Base-by-base conservation (phyloP, 805 yeast species). In the Blastobotrys americana region DNA sequence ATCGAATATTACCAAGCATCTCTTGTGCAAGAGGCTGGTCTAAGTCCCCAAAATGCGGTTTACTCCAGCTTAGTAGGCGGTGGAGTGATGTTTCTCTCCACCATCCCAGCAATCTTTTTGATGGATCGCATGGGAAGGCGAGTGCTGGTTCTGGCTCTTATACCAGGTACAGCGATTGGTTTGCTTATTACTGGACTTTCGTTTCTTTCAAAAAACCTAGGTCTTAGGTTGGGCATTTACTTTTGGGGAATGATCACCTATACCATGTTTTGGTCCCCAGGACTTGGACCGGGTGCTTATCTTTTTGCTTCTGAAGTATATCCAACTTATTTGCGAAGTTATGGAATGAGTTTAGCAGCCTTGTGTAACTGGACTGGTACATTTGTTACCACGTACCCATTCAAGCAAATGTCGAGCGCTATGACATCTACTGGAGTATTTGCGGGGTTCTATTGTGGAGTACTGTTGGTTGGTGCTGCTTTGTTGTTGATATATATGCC, bases 391-490 rank as follows among this genome's bases (percentile, higher is more conserved):
- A 43, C 46, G 3, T 43, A 43, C 22, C 46, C 46, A 5, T 43
- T 43, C 31, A 42, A 43, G 17, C 46, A 43, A 27, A 43, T 43
- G 46, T 37, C 42, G 15, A 33, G 28, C 8, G 46, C 46, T 3
- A 43, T 43, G 46, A 43, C 46, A 3, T 43, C 46, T 3, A 43
- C 46, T 9, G 46, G 46, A 8, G 46, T 43, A 4, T 43, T 43
- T 31, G 43, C 46, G n/a, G 46, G 43, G 25, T 43, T 37, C 21
- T 42, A 42, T 20, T 38, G 45, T 8, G 46, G 46, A 5, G 16
- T 43, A 4, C 23, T 37, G 33, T 18, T 43, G n/a, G 3, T 36
- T 4, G 44, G 23, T 15, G 46, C 43, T n/a, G 20, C 40, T 19
- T 20, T 43, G 19, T 37, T 16, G 10, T 35, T 37, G n/a, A 22